These are phyloP conservation scores for Trypanosoma congolense DNA, from an alignment of 208 protist genomes.

Conservation along the genomic window DNA sequence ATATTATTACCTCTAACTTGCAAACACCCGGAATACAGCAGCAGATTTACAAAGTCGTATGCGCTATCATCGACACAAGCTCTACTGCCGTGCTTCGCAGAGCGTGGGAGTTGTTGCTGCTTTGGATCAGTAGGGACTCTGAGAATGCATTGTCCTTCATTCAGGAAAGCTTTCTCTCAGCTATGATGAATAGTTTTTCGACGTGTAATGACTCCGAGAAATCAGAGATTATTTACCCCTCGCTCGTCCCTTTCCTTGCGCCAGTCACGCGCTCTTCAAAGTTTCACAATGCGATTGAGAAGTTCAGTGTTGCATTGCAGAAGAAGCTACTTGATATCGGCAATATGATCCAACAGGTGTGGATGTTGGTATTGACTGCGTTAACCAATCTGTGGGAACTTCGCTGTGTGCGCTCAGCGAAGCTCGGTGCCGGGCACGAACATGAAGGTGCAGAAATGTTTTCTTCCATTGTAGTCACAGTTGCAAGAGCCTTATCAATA, in stretches of 20 bases:
- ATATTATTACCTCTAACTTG: slow-evolving; percentile 62
- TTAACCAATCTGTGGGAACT: slow-evolving; percentile 81
- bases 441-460: slow-evolving; percentile 67
- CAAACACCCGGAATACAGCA: slow-evolving; percentile 47
- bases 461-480: slow-evolving; percentile 49
- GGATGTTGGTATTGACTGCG: slow-evolving; percentile 51
- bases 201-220: slow-evolving; percentile 41
- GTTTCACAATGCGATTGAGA: slow-evolving; percentile 53
- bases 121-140: slow-evolving; percentile 58
- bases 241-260: slow-evolving; percentile 70
- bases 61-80: slow-evolving; percentile 40
- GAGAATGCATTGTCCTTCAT: slow-evolving; percentile 52
- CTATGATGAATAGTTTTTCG: slow-evolving; percentile 76
- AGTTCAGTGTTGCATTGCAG: slow-evolving; percentile 76
- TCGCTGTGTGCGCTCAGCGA: slow-evolving; percentile 64
- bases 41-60: slow-evolving; percentile 45
- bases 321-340: slow-evolving; percentile 44
- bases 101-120: slow-evolving; percentile 76
- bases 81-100: slow-evolving; percentile 45
- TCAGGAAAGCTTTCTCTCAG: slow-evolving; percentile 54
- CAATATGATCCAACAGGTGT: slow-evolving; percentile 53
- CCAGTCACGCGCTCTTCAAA: slow-evolving; percentile 67
- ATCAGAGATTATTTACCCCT: slow-evolving; percentile 78
- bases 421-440: slow-evolving; percentile 14
- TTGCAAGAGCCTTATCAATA: slow-evolving; percentile 27